These are phyloP conservation scores for Priceomyces haplophilus DNA, from an alignment of 805 yeast genomes.

Conservation along the genomic window DNA sequence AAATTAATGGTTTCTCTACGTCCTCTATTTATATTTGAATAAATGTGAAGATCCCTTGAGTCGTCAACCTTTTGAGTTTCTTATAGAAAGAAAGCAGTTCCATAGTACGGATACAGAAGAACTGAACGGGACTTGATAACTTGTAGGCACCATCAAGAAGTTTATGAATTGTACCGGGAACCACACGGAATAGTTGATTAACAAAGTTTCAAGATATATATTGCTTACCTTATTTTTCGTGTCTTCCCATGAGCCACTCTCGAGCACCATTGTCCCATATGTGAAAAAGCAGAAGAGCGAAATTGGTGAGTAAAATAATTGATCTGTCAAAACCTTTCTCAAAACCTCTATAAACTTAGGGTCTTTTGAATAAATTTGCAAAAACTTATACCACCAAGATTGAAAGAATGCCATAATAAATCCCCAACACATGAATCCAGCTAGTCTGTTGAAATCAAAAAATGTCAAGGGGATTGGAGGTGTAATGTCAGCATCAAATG, in stretches of 20 bases:
- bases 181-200: conserved; percentile 74
- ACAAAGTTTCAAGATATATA: conserved; percentile 64
- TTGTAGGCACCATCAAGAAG: conserved; percentile 64
- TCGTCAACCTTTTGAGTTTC: conserved; percentile 42
- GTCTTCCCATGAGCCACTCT: conserved; percentile 65
- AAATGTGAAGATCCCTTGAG: background rate
- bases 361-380: conserved; percentile 78
- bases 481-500: background rate
- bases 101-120: conserved; percentile 84
- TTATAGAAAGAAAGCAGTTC: conserved; percentile 88
- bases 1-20: conserved; percentile 22
- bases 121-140: conserved; percentile 86
- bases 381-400: conserved; percentile 82
- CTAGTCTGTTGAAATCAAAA: conserved; percentile 67
- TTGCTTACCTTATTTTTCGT: conserved; percentile 60
- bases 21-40: conserved; percentile 28
- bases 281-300: conserved; percentile 77
- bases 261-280: conserved; percentile 79
- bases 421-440: conserved; percentile 87
- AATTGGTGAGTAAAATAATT: conserved; percentile 83
- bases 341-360: conserved; percentile 82
- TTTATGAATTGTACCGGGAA: conserved; percentile 77
- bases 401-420: conserved; percentile 77
- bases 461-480: conserved; percentile 17
- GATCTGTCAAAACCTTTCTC: conserved; percentile 86